Evolutionary conservation across 495 filamentous ascomycete species (phyloP).

Genomic region (Friedmanniomyces simplex): DNA sequence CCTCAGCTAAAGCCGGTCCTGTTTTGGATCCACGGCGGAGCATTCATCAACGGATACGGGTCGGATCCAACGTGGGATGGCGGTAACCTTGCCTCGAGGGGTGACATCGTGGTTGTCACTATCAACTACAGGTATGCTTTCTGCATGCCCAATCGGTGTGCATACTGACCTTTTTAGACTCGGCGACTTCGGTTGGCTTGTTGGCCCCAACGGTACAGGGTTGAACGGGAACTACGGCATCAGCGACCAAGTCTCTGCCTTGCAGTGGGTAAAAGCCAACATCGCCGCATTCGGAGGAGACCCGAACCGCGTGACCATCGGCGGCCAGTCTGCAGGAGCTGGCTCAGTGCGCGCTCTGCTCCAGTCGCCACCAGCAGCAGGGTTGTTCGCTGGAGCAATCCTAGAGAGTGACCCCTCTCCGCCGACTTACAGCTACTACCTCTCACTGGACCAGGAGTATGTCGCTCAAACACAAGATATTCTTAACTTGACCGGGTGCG

Average conservation of each 20-base stretch:
- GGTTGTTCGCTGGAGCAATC: slow-evolving; percentile 15
- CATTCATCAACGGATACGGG: slow-evolving; percentile 32
- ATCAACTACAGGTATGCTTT: slow-evolving; percentile 36
- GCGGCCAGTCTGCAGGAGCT: slow-evolving; percentile 16
- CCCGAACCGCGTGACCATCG: slow-evolving; percentile 5
- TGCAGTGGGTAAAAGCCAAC: slow-evolving; percentile 52
- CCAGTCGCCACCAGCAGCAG: slow-evolving; percentile 2
- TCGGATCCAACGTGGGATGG: slow-evolving; percentile 31
- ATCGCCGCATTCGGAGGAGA: slow-evolving; percentile 47
- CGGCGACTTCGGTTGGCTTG: slow-evolving; percentile 6
- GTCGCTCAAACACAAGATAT: slow-evolving; percentile 3
- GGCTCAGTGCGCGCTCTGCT: slow-evolving; percentile 13
- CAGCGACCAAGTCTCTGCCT: slow-evolving; percentile 36
- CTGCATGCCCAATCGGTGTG: not conserved
- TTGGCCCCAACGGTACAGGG: not conserved
- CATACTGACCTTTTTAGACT: not conserved
- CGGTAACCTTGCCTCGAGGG: slow-evolving; percentile 32
- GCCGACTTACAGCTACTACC: slow-evolving; percentile 2
- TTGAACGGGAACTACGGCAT: slow-evolving; percentile 32
- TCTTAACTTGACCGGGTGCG: slow-evolving; percentile 18
- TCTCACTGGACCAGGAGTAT: slow-evolving; percentile 5
- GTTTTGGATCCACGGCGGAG: slow-evolving; percentile 34
- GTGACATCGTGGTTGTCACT: slow-evolving; percentile 37
- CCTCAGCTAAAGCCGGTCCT: slow-evolving; percentile 33
- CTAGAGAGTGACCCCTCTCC: slow-evolving; percentile 8